Conservation (phyloP, 208 protist species). For the Vickermania ingenoplastis region DNA sequence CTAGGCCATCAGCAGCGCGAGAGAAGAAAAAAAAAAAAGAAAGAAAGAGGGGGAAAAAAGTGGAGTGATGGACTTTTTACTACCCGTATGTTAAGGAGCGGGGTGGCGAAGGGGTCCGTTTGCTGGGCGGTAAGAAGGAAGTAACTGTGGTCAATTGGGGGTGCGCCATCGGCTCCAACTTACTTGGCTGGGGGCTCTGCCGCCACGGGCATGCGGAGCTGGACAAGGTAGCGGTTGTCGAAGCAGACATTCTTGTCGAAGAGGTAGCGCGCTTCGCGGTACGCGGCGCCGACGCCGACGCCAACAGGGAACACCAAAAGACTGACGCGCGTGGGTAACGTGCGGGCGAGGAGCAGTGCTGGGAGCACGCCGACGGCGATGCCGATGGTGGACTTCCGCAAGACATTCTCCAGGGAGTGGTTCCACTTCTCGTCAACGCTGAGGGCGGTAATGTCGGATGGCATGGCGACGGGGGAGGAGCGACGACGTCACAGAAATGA, state of each 20-base stretch:
- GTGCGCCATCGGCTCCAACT: no score
- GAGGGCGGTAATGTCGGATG: no score
- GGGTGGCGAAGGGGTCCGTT: no score
- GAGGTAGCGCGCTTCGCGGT: conserved; percentile 78
- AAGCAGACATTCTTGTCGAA: conserved; percentile 86
- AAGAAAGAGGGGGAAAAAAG: no score
- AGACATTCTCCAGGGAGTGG: conserved; percentile 73
- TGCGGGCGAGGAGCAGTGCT: conserved; percentile 64
- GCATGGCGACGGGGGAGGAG: not conserved
- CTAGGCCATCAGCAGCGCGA: no score
- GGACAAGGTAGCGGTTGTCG: conserved; percentile 72
- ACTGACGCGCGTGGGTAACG: conserved; percentile 35
- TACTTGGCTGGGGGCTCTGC: not conserved
- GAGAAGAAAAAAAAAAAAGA: no score
- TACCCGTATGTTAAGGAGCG: no score
- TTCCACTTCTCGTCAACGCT: conserved; percentile 85
- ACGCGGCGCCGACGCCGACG: conserved; percentile 73
- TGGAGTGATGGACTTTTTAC: no score
- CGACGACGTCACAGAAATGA: conserved; percentile 2
- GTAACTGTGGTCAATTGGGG: no score
- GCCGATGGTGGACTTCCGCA: conserved; percentile 81
- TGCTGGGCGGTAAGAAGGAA: no score
- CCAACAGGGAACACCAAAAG: conserved; percentile 65
- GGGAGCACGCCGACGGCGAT: conserved; percentile 60
- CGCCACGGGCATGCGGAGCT: conserved; percentile 14